phyloP scores from a whole-genome alignment of 1,139 yeast genomes.

The Arxiozyma slooffiae region DNA sequence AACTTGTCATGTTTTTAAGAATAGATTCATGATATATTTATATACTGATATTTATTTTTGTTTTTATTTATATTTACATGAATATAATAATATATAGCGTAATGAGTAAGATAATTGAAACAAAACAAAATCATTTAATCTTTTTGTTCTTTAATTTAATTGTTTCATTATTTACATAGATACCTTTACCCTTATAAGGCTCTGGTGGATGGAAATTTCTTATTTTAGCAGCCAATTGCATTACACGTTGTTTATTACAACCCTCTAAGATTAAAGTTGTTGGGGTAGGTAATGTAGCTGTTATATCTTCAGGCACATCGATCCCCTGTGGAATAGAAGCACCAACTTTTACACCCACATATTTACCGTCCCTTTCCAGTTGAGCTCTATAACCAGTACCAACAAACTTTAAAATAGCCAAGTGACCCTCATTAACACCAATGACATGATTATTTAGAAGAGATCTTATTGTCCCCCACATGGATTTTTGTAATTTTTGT shows the following conservation, averaged over 20 bases:
- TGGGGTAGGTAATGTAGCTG: conserved; percentile 74
- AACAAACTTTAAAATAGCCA: conserved; percentile 76
- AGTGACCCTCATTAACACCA: conserved; percentile 90
- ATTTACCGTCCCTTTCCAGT: conserved; percentile 45
- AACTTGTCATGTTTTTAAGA: conserved; percentile 35
- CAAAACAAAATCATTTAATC: conserved; percentile 52
- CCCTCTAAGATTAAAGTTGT: conserved; percentile 83
- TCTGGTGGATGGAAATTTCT: conserved; percentile 91
- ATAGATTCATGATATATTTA: neutral
- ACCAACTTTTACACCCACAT: conserved; percentile 72
- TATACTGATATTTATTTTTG: neutral
- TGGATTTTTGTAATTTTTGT: conserved; percentile 62
- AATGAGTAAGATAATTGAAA: neutral
- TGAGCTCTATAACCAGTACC: conserved; percentile 96
- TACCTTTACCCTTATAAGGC: conserved; percentile 97
- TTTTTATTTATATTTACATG: neutral
- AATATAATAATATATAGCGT: neutral
- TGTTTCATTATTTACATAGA: conserved; percentile 84
- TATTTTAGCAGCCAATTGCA: conserved; percentile 77
- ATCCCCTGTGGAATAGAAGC: conserved; percentile 63
- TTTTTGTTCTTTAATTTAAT: conserved; percentile 84
- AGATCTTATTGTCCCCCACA: conserved; percentile 95
- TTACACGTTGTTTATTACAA: conserved; percentile 75
- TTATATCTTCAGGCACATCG: conserved; percentile 63
- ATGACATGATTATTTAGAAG: conserved; percentile 64